These are phyloP conservation scores for Suhomyces kunorum DNA, from an alignment of 1,139 yeast genomes.

Conservation along the genomic window DNA sequence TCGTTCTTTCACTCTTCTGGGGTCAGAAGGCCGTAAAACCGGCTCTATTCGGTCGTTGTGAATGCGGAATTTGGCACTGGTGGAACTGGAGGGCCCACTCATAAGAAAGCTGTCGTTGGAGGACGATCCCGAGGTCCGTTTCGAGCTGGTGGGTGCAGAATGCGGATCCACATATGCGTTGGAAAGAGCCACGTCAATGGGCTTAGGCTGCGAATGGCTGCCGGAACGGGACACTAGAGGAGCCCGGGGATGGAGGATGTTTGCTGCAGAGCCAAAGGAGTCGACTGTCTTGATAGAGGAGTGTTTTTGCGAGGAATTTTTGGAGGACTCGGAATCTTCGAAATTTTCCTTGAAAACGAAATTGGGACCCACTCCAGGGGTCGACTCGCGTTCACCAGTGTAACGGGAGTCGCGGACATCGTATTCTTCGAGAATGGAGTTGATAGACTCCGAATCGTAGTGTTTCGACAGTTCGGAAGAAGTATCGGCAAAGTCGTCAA, in stretches of 20 bases:
- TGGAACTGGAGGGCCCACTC: constrained; percentile 13
- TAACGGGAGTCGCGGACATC: constrained; percentile 17
- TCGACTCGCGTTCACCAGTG: constrained; percentile 1
- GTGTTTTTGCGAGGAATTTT: neutral
- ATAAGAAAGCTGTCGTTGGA: constrained; percentile 8
- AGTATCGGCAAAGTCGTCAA: constrained; percentile 48
- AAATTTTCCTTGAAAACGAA: constrained; percentile 37
- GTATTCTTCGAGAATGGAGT: constrained; percentile 37
- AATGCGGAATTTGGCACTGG: constrained; percentile 16
- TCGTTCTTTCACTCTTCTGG: constrained; percentile 14
- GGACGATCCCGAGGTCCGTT: constrained; percentile 9
- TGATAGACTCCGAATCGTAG: constrained; percentile 34
- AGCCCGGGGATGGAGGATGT: constrained; percentile 10
- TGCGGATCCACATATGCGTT: constrained; percentile 8
- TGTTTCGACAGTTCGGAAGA: constrained; percentile 25
- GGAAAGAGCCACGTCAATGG: constrained; percentile 18
- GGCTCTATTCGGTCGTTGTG: constrained; percentile 18
- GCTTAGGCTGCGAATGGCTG: constrained; percentile 4
- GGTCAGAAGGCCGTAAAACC: constrained; percentile 10
- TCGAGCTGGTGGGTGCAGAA: constrained; percentile 7
- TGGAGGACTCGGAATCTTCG: constrained; percentile 22
- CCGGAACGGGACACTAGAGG: neutral
- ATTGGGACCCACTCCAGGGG: constrained; percentile 7
- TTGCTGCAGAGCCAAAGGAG: constrained; percentile 11
- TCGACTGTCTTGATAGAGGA: constrained; percentile 11